A percentile compares a stretch with the other conserved stretches of the same genome.
Evolutionary conservation across 1,284 basidiomycete genomes (phyloP).

Genomic region (Leccinum variabile): DNA sequence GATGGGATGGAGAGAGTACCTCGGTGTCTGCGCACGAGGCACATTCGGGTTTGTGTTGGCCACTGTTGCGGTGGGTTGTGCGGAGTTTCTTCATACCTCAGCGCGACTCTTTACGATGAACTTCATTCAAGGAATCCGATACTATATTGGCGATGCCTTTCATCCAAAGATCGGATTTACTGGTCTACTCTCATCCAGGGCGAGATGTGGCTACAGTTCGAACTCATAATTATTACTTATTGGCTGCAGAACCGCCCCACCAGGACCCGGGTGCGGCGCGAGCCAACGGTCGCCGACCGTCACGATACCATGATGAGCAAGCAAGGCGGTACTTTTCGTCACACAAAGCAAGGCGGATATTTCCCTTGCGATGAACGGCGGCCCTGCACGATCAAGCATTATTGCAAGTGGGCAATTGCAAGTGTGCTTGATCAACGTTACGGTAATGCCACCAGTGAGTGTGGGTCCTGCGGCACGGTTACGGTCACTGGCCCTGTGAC

Average conservation of each 20-base stretch:
- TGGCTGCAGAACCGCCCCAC: not conserved
- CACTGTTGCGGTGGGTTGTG: not conserved
- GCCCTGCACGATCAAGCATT: not conserved
- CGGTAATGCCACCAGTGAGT: not conserved
- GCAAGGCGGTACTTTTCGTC: not conserved
- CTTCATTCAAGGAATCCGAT: not conserved
- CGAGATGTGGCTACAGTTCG: not conserved
- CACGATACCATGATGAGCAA: not conserved
- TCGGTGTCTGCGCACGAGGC: constrained; percentile 3
- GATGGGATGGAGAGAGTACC: constrained; percentile 1
- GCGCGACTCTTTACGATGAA: not conserved
- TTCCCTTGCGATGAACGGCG: not conserved
- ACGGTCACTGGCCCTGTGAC: not conserved
- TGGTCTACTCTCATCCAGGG: not conserved
- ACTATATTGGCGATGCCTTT: not conserved
- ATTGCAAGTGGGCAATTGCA: not conserved
- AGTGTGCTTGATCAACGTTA: not conserved
- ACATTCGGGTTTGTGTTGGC: not conserved
- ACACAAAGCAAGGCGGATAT: not conserved
- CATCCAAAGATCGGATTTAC: not conserved
- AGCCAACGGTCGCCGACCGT: not conserved
- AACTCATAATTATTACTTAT: not conserved
- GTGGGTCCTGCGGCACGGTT: not conserved
- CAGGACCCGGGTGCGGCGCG: not conserved
- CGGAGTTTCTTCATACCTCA: constrained; percentile 8